Conservation (phyloP, 2,329 filamentous ascomycete species). For the Penicillium oxalicum region DNA sequence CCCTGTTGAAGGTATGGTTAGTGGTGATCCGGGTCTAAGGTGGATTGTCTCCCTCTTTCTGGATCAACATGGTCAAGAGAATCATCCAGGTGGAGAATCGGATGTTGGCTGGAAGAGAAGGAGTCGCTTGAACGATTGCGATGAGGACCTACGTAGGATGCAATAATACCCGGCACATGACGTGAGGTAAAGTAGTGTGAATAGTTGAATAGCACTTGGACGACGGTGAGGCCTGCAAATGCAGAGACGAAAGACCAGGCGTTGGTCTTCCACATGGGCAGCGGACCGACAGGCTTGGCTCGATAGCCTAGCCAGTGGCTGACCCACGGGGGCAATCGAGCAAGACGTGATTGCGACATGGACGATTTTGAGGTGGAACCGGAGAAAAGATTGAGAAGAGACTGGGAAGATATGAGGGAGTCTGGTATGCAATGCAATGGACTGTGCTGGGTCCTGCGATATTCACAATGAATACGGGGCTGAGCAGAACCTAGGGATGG, state of each 20-base stretch:
- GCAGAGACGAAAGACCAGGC: conserved; percentile 25
- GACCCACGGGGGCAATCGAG: conserved; percentile 22
- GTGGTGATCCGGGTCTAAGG: neutral
- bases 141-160: conserved; percentile 20
- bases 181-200: conserved; percentile 22
- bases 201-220: conserved; percentile 24
- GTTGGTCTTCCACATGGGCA: conserved; percentile 18
- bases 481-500: too few relatives aligned
- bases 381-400: neutral
- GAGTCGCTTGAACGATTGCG: too few relatives aligned
- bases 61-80: too few relatives aligned
- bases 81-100: too few relatives aligned
- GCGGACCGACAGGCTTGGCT: conserved; percentile 17
- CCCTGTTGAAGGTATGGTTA: conserved; percentile 14
- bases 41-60: neutral
- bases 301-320: conserved; percentile 28
- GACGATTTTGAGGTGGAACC: neutral
- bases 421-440: too few relatives aligned
- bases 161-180: conserved; percentile 23
- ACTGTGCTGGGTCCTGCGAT: too few relatives aligned
- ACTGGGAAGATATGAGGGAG: too few relatives aligned
- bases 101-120: too few relatives aligned
- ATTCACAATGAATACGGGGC: too few relatives aligned
- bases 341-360: conserved; percentile 17
- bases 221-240: conserved; percentile 22